Base-by-base conservation (phyloP, 805 yeast species). In the Spathaspora passalidarum region DNA sequence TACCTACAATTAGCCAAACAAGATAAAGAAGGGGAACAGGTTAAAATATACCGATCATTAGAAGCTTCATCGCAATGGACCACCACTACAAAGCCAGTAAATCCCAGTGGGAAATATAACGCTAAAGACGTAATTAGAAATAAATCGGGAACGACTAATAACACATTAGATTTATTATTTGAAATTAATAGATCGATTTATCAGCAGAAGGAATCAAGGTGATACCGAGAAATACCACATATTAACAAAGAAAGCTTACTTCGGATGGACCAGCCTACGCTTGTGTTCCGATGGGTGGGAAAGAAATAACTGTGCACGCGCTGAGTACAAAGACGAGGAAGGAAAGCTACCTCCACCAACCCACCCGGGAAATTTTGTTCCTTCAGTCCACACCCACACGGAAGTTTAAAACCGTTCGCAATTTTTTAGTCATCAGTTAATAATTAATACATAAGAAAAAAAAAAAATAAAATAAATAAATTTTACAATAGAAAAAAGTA, bases 41-140 rank as follows among this genome's bases (percentile, higher is more conserved):
- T 46, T 16, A 50, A 49, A 23, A 44, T 59, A 10, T 62, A 62
- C 41, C 52, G 56, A 38, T 56, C 62, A 36, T 54, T 60, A 4
- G 67, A 63, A 7, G 20, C 61, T 8, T 52, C 58, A 3, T 54
- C 58, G 3, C 56, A 47, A 38, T 57, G 62, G 62, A 57, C 45
- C 40, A 52, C 59, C 14, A 34, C 22, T n/a, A 45, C 41, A 2
- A 46, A 40, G 25, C 32, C 35, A 23, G 22, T 14, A 10, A 34
- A 29, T 32, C 18, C 38, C 19, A 21, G 16, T n/a, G 21, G 22
- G 9, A 49, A 45, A 34, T 46, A 49, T 43, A 42, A 36, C 16
- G 47, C 56, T 17, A 43, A 43, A 14, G 47, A 47, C 23, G 55
- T 50, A 14, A 48, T 49, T 14, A 20, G 45, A 38, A 51, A 47